phyloP scores from a whole-genome alignment of 805 yeast species.

The Starmerella davenportii region DNA sequence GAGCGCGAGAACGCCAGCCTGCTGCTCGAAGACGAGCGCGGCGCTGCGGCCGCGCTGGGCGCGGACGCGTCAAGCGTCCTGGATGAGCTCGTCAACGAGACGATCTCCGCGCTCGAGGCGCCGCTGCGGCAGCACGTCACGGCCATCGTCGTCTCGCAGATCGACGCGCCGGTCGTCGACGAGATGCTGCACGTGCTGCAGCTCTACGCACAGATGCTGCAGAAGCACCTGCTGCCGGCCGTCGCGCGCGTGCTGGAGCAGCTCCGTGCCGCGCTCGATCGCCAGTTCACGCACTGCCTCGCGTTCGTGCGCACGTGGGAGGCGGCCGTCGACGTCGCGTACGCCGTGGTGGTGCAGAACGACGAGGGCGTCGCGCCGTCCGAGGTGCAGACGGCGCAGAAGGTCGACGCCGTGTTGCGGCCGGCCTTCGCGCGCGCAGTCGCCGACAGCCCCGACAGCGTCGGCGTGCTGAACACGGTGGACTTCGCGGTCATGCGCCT shows the following conservation, averaged over 20 bases:
- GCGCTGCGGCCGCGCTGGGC: conserved; percentile 9
- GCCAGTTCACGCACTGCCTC: conserved; percentile 40
- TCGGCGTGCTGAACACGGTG: conserved; percentile 23
- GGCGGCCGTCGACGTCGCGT: conserved; percentile 34
- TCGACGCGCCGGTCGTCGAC: conserved; percentile 35
- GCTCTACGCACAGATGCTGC: conserved; percentile 50
- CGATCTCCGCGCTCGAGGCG: conserved; percentile 37
- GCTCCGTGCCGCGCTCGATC: conserved; percentile 25
- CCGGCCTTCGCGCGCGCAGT: not conserved
- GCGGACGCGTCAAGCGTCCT: not conserved
- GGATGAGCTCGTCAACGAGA: conserved; percentile 25
- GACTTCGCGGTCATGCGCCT: conserved; percentile 22
- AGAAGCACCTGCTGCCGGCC: conserved; percentile 26
- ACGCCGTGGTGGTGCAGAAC: conserved; percentile 36
- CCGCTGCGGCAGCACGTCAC: conserved; percentile 50
- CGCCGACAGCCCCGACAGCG: conserved; percentile 6
- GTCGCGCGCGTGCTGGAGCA: conserved; percentile 16
- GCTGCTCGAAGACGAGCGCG: conserved; percentile 31
- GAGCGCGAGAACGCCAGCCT: conserved; percentile 61
- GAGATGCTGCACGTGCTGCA: conserved; percentile 46
- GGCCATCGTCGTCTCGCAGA: conserved; percentile 48
- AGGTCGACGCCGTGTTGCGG: conserved; percentile 1
- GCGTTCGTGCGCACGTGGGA: conserved; percentile 26
- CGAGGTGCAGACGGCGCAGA: conserved; percentile 4
- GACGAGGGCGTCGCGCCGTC: conserved; percentile 20